A percentile compares a stretch with the other conserved stretches of the same genome.
phyloP scores from a whole-genome alignment of 345 rosid species.

The Hibiscus trionum region DNA sequence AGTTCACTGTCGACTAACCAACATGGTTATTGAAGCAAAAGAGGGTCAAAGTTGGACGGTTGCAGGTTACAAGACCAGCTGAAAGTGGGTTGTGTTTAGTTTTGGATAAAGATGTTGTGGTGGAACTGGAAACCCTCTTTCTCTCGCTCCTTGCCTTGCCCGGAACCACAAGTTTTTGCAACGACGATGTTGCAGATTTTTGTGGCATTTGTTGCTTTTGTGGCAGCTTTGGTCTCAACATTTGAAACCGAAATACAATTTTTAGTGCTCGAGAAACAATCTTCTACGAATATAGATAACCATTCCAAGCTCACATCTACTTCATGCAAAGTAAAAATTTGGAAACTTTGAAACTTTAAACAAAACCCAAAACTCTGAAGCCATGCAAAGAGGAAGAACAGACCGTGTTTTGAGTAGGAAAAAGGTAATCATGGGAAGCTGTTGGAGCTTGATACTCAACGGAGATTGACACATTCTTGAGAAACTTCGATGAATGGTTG shows the following conservation, averaged over 20 bases:
- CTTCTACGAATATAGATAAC: conserved; percentile 56
- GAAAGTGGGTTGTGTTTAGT: conserved; percentile 17
- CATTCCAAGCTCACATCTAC: conserved; percentile 58
- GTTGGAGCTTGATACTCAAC: conserved; percentile 15
- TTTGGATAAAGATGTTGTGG: neutral
- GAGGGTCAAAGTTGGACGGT: conserved; percentile 37
- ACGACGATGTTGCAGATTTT: conserved; percentile 16
- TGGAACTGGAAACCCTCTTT: conserved; percentile 20
- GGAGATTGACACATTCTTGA: conserved; percentile 29
- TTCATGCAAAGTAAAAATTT: conserved; percentile 28
- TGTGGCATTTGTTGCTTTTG: conserved; percentile 7
- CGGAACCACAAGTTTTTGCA: conserved; percentile 33
- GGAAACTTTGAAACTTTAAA: neutral
- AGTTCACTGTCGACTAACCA: conserved; percentile 71
- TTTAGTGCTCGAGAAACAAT: conserved; percentile 49
- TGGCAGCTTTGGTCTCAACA: neutral
- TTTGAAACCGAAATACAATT: conserved; percentile 28
- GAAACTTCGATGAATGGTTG: conserved; percentile 19
- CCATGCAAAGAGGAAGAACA: conserved; percentile 3
- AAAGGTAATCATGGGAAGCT: conserved; percentile 29
- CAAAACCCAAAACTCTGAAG: neutral
- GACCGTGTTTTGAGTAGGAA: conserved; percentile 36
- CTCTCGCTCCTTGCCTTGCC: conserved; percentile 62
- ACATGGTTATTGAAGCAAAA: conserved; percentile 39
- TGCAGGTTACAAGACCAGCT: conserved; percentile 22